Percentiles rank a stretch among this genome's conserved stretches.
phyloP scores from a whole-genome alignment of 306 rosid species.

The Gleditsia sinensis region DNA sequence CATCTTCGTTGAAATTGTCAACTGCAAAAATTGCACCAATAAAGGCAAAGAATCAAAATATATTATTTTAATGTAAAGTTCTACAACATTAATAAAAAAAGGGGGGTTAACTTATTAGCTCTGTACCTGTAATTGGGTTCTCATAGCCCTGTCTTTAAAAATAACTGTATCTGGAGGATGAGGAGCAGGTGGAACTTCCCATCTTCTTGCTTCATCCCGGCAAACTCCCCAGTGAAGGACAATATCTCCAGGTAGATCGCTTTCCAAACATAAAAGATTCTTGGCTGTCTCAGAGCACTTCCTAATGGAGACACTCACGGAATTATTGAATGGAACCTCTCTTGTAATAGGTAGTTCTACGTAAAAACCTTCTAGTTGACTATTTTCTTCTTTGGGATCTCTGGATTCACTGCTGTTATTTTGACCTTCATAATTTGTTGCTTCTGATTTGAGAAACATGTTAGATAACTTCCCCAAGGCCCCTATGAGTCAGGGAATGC shows the following conservation, averaged over 20 bases:
- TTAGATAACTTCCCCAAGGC: slow-evolving; percentile 47
- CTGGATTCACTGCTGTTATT: slow-evolving; percentile 34
- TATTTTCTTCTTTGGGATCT: slow-evolving; percentile 43
- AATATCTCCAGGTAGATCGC: slow-evolving; percentile 67
- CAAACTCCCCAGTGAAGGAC: slow-evolving; percentile 90
- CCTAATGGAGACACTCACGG: slow-evolving; percentile 52
- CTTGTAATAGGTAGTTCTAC: slow-evolving; percentile 63
- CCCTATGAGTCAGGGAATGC: slow-evolving; percentile 52
- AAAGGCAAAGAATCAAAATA: neutral
- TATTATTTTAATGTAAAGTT: slow-evolving; percentile 1
- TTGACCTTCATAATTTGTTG: slow-evolving; percentile 32
- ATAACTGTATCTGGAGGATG: slow-evolving; percentile 65
- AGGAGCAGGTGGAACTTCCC: slow-evolving; percentile 76
- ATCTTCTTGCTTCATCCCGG: slow-evolving; percentile 58
- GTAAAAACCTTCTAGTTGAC: slow-evolving; percentile 53
- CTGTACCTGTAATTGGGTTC: slow-evolving; percentile 64
- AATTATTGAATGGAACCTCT: slow-evolving; percentile 44
- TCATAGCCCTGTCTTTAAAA: slow-evolving; percentile 71
- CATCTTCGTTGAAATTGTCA: neutral
- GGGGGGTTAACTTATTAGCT: neutral
- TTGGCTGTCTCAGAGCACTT: slow-evolving; percentile 64
- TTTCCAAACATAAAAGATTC: slow-evolving; percentile 61
- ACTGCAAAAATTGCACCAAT: neutral
- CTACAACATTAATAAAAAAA: neutral
- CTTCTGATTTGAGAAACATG: slow-evolving; percentile 42